Conservation (phyloP, 805 yeast species). For the Ogataea parapolymorpha region DNA sequence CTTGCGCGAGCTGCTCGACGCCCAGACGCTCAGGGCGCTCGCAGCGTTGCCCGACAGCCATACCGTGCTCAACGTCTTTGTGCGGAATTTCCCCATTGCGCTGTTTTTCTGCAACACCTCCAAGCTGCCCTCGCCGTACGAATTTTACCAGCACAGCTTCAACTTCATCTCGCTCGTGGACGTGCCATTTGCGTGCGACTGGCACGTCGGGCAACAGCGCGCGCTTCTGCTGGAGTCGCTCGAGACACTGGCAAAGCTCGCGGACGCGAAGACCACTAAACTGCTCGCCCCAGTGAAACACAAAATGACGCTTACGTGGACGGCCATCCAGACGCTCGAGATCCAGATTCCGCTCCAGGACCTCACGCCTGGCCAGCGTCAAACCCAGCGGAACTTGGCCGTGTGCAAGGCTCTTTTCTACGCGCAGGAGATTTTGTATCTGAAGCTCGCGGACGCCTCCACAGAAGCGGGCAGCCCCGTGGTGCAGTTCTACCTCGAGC, state of each 20-base stretch:
- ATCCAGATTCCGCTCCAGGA: slow-evolving; percentile 22
- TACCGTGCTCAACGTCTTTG: slow-evolving; percentile 24
- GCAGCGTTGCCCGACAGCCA: slow-evolving; percentile 7
- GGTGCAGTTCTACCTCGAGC: slow-evolving; percentile 27
- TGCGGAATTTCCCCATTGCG: slow-evolving; percentile 40
- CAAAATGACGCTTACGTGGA: slow-evolving; percentile 29
- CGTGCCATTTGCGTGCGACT: neutral
- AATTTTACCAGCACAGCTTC: slow-evolving; percentile 31
- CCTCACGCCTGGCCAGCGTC: neutral
- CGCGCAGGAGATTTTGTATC: slow-evolving; percentile 26
- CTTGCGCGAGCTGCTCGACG: neutral
- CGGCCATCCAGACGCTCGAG: slow-evolving; percentile 30
- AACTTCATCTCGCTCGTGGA: slow-evolving; percentile 11
- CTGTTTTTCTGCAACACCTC: slow-evolving; percentile 35
- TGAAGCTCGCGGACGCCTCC: slow-evolving; percentile 22
- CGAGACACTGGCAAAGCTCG: slow-evolving; percentile 37
- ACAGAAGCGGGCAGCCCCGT: slow-evolving; percentile 21
- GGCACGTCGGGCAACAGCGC: slow-evolving; percentile 10
- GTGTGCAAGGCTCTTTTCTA: slow-evolving; percentile 27
- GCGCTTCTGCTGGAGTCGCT: slow-evolving; percentile 24
- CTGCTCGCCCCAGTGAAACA: slow-evolving; percentile 17
- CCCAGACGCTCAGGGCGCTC: slow-evolving; percentile 2
- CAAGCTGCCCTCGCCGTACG: slow-evolving; percentile 42
- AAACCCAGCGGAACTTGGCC: slow-evolving; percentile 9
- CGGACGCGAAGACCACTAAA: slow-evolving; percentile 11